Conservation (phyloP, 495 filamentous ascomycete species). For the Beverwykella pulmonaria region DNA sequence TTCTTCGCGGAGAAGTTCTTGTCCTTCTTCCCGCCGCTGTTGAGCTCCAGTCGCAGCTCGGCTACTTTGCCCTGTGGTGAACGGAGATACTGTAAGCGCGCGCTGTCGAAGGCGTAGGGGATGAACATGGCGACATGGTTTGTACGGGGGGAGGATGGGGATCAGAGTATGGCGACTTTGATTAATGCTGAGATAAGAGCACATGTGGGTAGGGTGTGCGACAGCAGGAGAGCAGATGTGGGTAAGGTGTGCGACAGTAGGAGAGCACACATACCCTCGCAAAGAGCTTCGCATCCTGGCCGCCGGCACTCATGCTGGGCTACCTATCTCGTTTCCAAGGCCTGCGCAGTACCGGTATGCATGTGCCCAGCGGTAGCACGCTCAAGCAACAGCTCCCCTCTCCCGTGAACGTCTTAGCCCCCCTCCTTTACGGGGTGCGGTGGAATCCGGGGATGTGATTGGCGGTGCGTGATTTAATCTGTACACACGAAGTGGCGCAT, state of each 20-base stretch:
- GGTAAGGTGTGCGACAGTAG: conserved; percentile 40
- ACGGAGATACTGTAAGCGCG: conserved; percentile 38
- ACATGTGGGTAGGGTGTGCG: conserved; percentile 43
- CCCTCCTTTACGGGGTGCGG: conserved; percentile 15
- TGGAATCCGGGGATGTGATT: not conserved
- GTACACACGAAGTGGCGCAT: not conserved
- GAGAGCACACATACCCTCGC: conserved; percentile 77
- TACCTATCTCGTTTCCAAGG: conserved; percentile 22
- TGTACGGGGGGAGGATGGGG: conserved; percentile 11
- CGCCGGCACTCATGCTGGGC: conserved; percentile 71
- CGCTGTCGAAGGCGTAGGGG: conserved; percentile 29
- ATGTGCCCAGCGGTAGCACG: conserved; percentile 30
- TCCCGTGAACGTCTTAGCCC: conserved; percentile 26
- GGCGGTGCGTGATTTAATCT: conserved; percentile 1
- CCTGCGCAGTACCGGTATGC: conserved; percentile 19
- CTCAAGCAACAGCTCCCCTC: conserved; percentile 9
- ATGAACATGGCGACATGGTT: conserved; percentile 37
- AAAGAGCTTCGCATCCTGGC: conserved; percentile 98
- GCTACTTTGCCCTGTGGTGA: conserved; percentile 92
- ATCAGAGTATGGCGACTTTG: not conserved
- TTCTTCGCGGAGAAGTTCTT: conserved; percentile 97
- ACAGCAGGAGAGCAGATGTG: conserved; percentile 27
- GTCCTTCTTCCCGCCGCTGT: conserved; percentile 94
- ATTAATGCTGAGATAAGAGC: not conserved
- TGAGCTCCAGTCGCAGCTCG: conserved; percentile 92